Percentiles rank a stretch among this genome's conserved stretches.
Conservation (phyloP, 169 alveolate genomes). For the Theileria equi region DNA sequence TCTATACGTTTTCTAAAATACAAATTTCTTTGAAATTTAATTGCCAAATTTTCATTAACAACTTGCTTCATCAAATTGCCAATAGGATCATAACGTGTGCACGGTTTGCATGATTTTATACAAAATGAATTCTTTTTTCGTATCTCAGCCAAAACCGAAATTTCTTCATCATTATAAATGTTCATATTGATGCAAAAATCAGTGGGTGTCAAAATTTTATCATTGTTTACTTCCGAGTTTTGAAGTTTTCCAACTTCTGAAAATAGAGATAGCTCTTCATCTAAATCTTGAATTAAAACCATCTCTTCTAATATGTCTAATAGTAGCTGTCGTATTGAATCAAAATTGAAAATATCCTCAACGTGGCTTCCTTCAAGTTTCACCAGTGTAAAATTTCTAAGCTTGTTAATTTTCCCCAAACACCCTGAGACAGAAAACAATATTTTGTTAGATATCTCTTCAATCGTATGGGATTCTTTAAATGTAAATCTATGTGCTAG, state of each 20-base stretch:
- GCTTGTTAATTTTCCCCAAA: conserved; percentile 22
- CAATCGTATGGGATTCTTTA: conserved; percentile 4
- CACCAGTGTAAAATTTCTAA: neutral
- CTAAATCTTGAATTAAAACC: conserved; percentile 10
- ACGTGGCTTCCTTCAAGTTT: neutral
- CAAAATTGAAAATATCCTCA: neutral
- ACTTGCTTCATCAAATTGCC: neutral
- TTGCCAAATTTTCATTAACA: neutral
- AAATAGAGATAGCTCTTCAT: conserved; percentile 2
- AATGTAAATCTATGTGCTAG: conserved; percentile 26
- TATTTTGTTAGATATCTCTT: conserved; percentile 13
- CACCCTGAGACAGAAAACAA: conserved; percentile 20
- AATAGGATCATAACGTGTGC: neutral
- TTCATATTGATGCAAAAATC: conserved; percentile 11
- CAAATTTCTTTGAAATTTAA: conserved; percentile 5
- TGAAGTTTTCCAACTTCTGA: neutral
- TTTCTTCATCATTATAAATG: conserved; percentile 5
- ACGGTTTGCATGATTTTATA: neutral
- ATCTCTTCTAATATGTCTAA: neutral
- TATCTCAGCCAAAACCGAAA: conserved; percentile 20
- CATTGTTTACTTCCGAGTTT: neutral
- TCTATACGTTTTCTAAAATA: conserved; percentile 34
- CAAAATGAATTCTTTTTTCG: conserved; percentile 3
- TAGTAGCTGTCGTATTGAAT: neutral
- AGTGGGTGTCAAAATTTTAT: neutral